Conservation (phyloP, 495 filamentous ascomycete species). For the Annulohypoxylon nitens region DNA sequence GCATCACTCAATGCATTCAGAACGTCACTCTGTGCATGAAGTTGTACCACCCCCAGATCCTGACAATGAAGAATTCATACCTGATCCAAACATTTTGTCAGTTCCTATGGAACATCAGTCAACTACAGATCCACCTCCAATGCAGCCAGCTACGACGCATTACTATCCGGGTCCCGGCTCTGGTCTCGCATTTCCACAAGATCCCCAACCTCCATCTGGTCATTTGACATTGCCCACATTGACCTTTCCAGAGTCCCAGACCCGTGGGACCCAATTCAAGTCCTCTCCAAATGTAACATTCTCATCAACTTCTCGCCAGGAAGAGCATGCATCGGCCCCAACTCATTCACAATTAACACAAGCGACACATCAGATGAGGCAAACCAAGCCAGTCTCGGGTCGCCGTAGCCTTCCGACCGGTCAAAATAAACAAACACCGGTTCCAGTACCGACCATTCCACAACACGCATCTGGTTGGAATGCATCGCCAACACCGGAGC, state of each 20-base stretch:
- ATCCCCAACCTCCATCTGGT: conserved; percentile 21
- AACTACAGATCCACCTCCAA: conserved; percentile 15
- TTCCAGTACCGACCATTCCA: conserved; percentile 34
- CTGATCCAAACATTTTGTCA: conserved; percentile 48
- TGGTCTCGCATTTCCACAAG: conserved; percentile 35
- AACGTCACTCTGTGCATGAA: not conserved
- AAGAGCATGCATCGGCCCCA: conserved; percentile 10
- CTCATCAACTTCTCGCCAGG: conserved; percentile 25
- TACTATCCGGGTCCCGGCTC: conserved; percentile 34
- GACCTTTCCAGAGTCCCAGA: conserved; percentile 43
- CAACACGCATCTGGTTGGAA: conserved; percentile 38
- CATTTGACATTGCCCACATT: conserved; percentile 30
- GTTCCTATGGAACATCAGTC: conserved; percentile 37
- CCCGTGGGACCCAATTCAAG: conserved; percentile 22
- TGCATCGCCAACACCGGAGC: conserved; percentile 31
- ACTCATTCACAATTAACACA: conserved; percentile 16
- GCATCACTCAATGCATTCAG: not conserved
- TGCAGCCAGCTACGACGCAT: conserved; percentile 25
- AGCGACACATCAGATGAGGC: conserved; percentile 23
- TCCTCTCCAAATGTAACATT: conserved; percentile 31
- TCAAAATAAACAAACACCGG: conserved; percentile 42
- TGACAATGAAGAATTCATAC: conserved; percentile 50
- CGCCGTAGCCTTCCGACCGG: conserved; percentile 44
- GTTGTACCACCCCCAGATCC: conserved; percentile 28
- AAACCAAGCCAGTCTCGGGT: conserved; percentile 20